These are phyloP conservation scores for Boletus pseudo-olivaceus DNA, from an alignment of 768 basidiomycete species.

Conservation along the genomic window DNA sequence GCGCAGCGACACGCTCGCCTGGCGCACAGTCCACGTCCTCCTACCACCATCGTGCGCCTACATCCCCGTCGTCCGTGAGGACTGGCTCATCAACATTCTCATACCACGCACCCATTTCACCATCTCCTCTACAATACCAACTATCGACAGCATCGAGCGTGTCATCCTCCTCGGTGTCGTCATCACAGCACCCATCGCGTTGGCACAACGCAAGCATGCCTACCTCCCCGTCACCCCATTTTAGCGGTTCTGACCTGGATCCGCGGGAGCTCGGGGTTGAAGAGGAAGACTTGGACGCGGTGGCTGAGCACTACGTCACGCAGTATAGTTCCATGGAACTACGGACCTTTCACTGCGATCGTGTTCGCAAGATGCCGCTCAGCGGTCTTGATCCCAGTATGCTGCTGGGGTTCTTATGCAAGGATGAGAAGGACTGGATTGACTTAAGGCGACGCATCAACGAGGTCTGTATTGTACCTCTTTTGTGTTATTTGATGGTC, in stretches of 20 bases:
- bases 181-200: constrained; percentile 30
- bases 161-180: constrained; percentile 32
- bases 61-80: constrained; percentile 50
- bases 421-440: constrained; percentile 79
- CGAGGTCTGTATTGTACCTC: constrained; percentile 50
- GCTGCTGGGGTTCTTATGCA: constrained; percentile 89
- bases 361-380: constrained; percentile 91
- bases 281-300: constrained; percentile 36
- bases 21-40: constrained; percentile 16
- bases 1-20: constrained; percentile 26
- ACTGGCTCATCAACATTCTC: constrained; percentile 51
- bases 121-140: constrained; percentile 65
- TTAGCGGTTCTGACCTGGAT: constrained; percentile 32
- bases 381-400: constrained; percentile 93
- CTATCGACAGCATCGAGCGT: constrained; percentile 43
- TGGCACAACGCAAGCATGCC: constrained; percentile 28
- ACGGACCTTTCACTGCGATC: constrained; percentile 94
- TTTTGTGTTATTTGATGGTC: neutral
- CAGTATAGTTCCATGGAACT: constrained; percentile 75
- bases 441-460: constrained; percentile 72
- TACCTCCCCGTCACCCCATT: constrained; percentile 17
- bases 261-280: constrained; percentile 36
- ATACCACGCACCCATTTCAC: constrained; percentile 56
- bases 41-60: constrained; percentile 37
- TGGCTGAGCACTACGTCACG: constrained; percentile 61